phyloP scores from a whole-genome alignment of 805 yeast genomes.

The Ogataea allantospora region DNA sequence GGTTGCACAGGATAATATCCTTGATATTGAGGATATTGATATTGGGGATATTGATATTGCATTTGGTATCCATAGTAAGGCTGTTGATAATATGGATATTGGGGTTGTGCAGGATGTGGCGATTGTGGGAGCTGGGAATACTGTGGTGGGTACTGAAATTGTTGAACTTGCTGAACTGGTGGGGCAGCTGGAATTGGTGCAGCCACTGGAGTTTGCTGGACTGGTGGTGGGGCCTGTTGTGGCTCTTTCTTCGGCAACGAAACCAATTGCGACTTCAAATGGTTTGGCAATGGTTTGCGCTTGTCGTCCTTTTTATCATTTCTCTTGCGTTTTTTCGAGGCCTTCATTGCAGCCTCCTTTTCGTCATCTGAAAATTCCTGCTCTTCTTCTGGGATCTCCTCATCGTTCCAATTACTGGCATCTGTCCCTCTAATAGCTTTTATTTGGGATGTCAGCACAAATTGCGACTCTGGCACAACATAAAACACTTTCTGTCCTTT shows the following conservation, averaged over 20 bases:
- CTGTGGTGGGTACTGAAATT: background rate
- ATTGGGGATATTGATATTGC: constrained; percentile 17
- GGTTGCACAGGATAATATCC: background rate
- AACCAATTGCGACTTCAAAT: constrained; percentile 24
- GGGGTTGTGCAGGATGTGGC: constrained; percentile 1
- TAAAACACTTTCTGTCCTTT: constrained; percentile 64
- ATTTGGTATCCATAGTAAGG: constrained; percentile 14
- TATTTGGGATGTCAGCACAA: constrained; percentile 70
- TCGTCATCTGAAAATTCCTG: constrained; percentile 97
- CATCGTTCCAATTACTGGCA: constrained; percentile 93
- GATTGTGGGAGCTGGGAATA: background rate
- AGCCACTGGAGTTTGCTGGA: background rate
- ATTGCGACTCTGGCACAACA: constrained; percentile 79
- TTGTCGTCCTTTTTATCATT: constrained; percentile 33
- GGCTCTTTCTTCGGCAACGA: constrained; percentile 19
- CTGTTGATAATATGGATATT: constrained; percentile 9
- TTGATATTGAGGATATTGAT: constrained; percentile 6
- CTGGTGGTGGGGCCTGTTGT: background rate
- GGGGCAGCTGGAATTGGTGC: background rate
- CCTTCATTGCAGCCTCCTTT: constrained; percentile 70
- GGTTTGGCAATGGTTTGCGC: constrained; percentile 17
- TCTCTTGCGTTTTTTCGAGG: constrained; percentile 58
- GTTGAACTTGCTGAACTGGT: constrained; percentile 9
- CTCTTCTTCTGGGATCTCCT: constrained; percentile 89
- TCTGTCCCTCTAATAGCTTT: constrained; percentile 81